phyloP scores from a whole-genome alignment of 352 stramenopile species.

The Pythium pyrilobum region DNA sequence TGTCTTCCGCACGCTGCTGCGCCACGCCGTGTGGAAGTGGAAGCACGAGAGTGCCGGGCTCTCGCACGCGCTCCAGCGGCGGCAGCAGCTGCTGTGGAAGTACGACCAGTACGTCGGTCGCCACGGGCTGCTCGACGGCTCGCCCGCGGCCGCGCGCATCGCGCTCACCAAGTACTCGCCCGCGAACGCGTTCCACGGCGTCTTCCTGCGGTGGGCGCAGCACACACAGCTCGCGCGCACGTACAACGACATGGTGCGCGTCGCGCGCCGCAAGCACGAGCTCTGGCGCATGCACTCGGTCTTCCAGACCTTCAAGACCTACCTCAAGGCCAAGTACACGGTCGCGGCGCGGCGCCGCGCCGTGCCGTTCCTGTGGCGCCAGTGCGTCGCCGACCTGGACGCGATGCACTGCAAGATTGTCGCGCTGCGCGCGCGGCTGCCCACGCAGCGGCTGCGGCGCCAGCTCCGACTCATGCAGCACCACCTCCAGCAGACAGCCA shows the following conservation, averaged over 20 bases:
- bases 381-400: slow-evolving; percentile 20
- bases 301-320: slow-evolving; percentile 25
- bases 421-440: slow-evolving; percentile 8
- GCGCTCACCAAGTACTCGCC: slow-evolving; percentile 23
- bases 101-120: slow-evolving; percentile 13
- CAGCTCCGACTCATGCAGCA: slow-evolving; percentile 14
- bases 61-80: slow-evolving; percentile 3
- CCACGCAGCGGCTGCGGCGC: neutral
- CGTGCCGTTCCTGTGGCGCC: slow-evolving; percentile 17
- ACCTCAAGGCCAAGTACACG: slow-evolving; percentile 29
- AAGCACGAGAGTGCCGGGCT: slow-evolving; percentile 13
- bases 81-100: slow-evolving; percentile 15
- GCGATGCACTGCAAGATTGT: slow-evolving; percentile 25
- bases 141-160: slow-evolving; percentile 10
- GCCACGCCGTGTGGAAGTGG: slow-evolving; percentile 21
- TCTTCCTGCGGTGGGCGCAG: slow-evolving; percentile 34
- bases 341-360: neutral
- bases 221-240: slow-evolving; percentile 22
- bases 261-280: slow-evolving; percentile 12
- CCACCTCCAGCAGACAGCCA: slow-evolving; percentile 33
- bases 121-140: slow-evolving; percentile 15
- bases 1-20: slow-evolving; percentile 20
- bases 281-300: slow-evolving; percentile 20
- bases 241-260: slow-evolving; percentile 4
- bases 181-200: slow-evolving; percentile 27